phyloP scores from a whole-genome alignment of 2,329 filamentous ascomycete genomes.

The Trichoderma sp. region DNA sequence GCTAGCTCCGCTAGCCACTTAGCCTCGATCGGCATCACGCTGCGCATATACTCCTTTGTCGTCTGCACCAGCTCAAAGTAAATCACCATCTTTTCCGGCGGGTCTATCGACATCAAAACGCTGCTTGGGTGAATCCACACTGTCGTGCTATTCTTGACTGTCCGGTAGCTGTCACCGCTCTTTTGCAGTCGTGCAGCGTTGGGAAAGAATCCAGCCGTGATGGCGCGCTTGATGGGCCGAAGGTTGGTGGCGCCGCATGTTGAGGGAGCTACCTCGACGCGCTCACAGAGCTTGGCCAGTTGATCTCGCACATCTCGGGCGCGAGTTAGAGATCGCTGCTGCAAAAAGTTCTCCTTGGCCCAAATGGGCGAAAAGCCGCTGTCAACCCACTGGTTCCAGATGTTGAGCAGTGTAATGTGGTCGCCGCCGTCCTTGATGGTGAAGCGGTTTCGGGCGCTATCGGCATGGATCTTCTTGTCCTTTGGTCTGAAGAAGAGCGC shows the following conservation, averaged over 20 bases:
- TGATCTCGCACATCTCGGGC: constrained; percentile 92
- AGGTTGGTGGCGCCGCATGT: constrained; percentile 68
- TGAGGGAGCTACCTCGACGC: constrained; percentile 77
- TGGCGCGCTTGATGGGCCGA: constrained; percentile 74
- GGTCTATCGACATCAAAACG: constrained; percentile 74
- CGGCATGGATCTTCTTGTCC: constrained; percentile 95
- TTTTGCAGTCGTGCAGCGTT: constrained; percentile 83
- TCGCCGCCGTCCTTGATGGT: constrained; percentile 89
- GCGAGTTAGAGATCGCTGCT: constrained; percentile 83
- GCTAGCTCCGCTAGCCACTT: constrained; percentile 87
- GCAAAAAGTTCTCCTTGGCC: constrained; percentile 89
- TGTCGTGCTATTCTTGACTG: constrained; percentile 83
- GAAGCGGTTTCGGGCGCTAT: constrained; percentile 84
- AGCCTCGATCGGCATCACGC: constrained; percentile 77
- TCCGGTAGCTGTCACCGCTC: constrained; percentile 83
- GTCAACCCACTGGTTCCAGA: constrained; percentile 95
- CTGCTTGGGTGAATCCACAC: constrained; percentile 90
- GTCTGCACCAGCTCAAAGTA: constrained; percentile 83
- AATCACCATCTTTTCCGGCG: constrained; percentile 74
- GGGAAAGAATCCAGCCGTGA: constrained; percentile 90
- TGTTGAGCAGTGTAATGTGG: constrained; percentile 81
- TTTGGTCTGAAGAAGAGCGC: constrained; percentile 93
- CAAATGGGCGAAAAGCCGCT: constrained; percentile 84
- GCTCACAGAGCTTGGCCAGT: constrained; percentile 85
- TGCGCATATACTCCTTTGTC: constrained; percentile 89